A percentile compares a stretch with the other conserved stretches of the same genome.
Conservation (phyloP, 1,284 basidiomycete genomes). For the Phylloboletellus chloephorus region DNA sequence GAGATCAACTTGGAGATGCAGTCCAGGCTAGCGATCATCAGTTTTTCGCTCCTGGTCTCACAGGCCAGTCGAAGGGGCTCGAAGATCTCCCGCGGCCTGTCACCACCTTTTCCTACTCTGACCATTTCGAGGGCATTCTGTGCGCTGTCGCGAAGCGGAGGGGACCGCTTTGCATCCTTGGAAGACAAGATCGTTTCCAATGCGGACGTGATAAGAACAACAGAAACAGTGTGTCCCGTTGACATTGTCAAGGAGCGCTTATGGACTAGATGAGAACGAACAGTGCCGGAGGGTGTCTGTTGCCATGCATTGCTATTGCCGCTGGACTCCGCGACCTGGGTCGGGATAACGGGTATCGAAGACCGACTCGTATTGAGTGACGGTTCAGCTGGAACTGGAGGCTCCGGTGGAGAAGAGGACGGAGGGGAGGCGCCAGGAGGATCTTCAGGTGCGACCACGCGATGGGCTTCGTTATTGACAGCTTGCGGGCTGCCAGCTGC, state of each 20-base stretch:
- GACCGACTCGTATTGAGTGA: constrained; percentile 2
- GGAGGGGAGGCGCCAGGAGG: constrained; percentile 2
- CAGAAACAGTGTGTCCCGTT: constrained; percentile 66
- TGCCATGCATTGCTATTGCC: constrained; percentile 12
- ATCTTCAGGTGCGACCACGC: not conserved
- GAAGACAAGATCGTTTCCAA: constrained; percentile 84
- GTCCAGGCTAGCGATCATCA: constrained; percentile 92
- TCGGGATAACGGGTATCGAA: constrained; percentile 6
- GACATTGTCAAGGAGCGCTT: constrained; percentile 67
- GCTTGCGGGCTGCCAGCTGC: constrained; percentile 1
- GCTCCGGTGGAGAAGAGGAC: constrained; percentile 2
- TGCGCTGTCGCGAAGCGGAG: constrained; percentile 76
- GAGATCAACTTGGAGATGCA: constrained; percentile 95
- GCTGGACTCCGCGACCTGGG: constrained; percentile 11
- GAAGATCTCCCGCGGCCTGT: constrained; percentile 80
- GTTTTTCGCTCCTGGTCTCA: constrained; percentile 86
- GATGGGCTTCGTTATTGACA: constrained; percentile 4
- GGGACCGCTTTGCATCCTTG: constrained; percentile 83
- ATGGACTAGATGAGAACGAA: constrained; percentile 29
- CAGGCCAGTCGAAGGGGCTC: constrained; percentile 90
- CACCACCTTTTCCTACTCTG: constrained; percentile 62
- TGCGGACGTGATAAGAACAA: constrained; percentile 79
- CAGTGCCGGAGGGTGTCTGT: constrained; percentile 18
- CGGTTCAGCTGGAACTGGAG: constrained; percentile 9
- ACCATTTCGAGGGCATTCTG: constrained; percentile 82